phyloP scores from a whole-genome alignment of 1,284 basidiomycete genomes.

The Cryptococcus sp. region DNA sequence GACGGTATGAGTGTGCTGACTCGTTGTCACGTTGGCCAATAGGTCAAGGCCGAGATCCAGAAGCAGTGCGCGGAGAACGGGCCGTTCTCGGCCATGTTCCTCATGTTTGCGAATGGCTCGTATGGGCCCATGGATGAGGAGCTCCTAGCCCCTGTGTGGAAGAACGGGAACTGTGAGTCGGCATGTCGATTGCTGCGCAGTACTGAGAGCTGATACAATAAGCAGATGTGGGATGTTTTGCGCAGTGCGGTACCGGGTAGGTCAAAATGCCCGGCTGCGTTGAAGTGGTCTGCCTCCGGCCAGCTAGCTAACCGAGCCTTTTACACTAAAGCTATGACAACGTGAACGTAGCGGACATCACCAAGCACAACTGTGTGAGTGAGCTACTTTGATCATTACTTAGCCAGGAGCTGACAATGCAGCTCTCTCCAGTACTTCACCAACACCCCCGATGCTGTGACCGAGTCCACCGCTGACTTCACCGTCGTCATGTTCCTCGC shows the following conservation, averaged over 20 bases:
- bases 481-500: conserved; percentile 13
- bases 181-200: too few species aligned
- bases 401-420: not conserved
- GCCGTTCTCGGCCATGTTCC: conserved; percentile 18
- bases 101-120: conserved; percentile 17
- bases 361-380: conserved; percentile 6
- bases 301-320: too few species aligned
- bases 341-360: conserved; percentile 13
- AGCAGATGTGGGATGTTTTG: conserved; percentile 11
- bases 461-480: conserved; percentile 15
- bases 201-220: not conserved
- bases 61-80: conserved; percentile 11
- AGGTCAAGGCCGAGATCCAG: conserved; percentile 7
- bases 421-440: conserved; percentile 3
- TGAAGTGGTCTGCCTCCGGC: too few species aligned
- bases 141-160: conserved; percentile 17
- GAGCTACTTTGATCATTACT: too few species aligned
- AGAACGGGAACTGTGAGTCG: conserved; percentile 13
- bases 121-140: conserved; percentile 22
- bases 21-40: not conserved
- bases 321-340: conserved; percentile 13
- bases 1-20: not conserved
- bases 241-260: conserved; percentile 18
- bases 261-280: too few species aligned
- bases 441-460: conserved; percentile 18